Percentiles rank a stretch among this genome's conserved stretches.
Evolutionary conservation across 164 flowering plant species (phyloP).

Genomic region (Nymphaea thermarum): DNA sequence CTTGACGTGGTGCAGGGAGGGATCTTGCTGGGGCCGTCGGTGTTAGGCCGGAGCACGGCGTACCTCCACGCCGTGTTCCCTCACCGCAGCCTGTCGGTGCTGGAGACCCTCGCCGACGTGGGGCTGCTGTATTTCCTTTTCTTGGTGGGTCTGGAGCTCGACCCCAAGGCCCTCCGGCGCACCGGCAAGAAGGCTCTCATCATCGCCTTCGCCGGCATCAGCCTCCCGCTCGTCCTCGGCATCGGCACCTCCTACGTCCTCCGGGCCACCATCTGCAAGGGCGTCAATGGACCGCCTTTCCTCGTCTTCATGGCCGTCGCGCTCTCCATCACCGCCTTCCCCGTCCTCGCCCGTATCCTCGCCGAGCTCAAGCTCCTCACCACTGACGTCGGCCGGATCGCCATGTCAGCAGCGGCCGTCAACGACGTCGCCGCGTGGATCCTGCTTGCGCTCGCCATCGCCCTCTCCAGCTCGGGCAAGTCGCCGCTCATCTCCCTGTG

Average conservation of each 20-base stretch:
- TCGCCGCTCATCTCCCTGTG: conserved; percentile 15
- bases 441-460: conserved; percentile 22
- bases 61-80: conserved; percentile 20
- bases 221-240: conserved; percentile 17
- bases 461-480: conserved; percentile 13
- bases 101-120: conserved; percentile 23
- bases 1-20: conserved; percentile 13
- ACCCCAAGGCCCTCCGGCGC: conserved; percentile 11
- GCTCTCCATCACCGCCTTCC: conserved; percentile 26
- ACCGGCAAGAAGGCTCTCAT: conserved; percentile 18
- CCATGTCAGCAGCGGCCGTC: conserved; percentile 26
- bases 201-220: conserved; percentile 18
- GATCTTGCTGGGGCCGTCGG: conserved; percentile 22
- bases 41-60: conserved; percentile 13
- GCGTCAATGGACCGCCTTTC: conserved; percentile 10
- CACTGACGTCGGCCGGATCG: conserved; percentile 22
- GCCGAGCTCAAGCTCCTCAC: conserved; percentile 26
- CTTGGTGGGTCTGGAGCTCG: conserved; percentile 22
- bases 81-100: conserved; percentile 13
- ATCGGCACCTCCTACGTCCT: conserved; percentile 18
- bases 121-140: conserved; percentile 22
- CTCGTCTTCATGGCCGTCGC: conserved; percentile 28
- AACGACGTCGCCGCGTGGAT: conserved; percentile 29
- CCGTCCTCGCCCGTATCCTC: conserved; percentile 26
- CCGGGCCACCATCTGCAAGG: conserved; percentile 12